phyloP scores from a whole-genome alignment of 495 filamentous ascomycete species.

The Podospora pseudopauciseta region DNA sequence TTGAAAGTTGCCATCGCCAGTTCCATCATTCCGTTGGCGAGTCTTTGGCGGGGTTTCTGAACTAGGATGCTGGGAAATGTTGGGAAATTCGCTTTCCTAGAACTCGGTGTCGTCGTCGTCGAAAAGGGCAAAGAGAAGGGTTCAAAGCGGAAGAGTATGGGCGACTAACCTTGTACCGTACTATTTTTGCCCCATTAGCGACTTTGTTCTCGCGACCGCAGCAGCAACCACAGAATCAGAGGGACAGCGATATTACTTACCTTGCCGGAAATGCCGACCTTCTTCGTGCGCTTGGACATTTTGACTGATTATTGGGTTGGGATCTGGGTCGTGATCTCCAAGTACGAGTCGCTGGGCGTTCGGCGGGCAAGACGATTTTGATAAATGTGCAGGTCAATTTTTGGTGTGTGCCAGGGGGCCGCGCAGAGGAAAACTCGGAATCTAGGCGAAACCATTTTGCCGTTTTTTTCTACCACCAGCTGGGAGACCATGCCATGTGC shows the following conservation, averaged over 20 bases:
- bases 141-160: slow-evolving; percentile 16
- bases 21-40: background rate
- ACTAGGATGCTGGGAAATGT: background rate
- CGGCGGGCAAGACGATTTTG: slow-evolving; percentile 31
- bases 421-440: slow-evolving; percentile 19
- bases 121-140: slow-evolving; percentile 7
- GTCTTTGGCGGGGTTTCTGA: background rate
- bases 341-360: slow-evolving; percentile 20
- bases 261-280: slow-evolving; percentile 79
- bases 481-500: background rate
- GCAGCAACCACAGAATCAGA: background rate
- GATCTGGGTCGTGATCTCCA: slow-evolving; percentile 20
- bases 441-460: slow-evolving; percentile 33
- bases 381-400: slow-evolving; percentile 32
- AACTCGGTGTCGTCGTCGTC: slow-evolving; percentile 7
- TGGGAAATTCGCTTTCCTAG: background rate
- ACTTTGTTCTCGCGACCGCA: slow-evolving; percentile 4
- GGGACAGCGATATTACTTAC: slow-evolving; percentile 29
- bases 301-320: slow-evolving; percentile 48
- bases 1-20: background rate
- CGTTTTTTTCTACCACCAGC: slow-evolving; percentile 13
- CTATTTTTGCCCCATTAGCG: slow-evolving; percentile 33
- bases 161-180: slow-evolving; percentile 56
- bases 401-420: slow-evolving; percentile 25
- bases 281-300: slow-evolving; percentile 98